phyloP scores from a whole-genome alignment of 192 early-diverging fungal genomes.

The Entophlyctis luteolus region DNA sequence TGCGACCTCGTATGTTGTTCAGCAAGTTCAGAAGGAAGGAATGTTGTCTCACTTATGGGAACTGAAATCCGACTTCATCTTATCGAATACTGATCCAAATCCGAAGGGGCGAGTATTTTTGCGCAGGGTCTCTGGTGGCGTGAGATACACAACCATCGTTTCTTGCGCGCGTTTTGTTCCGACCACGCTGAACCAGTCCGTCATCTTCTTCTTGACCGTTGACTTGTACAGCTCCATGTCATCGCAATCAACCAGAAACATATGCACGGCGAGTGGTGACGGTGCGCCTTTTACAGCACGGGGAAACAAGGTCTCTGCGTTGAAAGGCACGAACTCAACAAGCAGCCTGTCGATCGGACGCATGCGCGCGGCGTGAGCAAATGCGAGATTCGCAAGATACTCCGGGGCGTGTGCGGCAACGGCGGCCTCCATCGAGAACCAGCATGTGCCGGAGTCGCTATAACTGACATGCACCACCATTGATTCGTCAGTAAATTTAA shows the following conservation, averaged over 20 bases:
- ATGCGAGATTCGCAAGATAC: constrained; percentile 4
- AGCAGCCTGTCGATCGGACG: constrained; percentile 36
- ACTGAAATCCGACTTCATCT: constrained; percentile 78
- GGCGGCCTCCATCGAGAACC: constrained; percentile 34
- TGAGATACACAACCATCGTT: constrained; percentile 72
- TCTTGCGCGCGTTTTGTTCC: constrained; percentile 71
- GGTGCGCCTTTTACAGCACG: constrained; percentile 34
- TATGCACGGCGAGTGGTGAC: constrained; percentile 66
- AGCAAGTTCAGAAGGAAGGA: not conserved
- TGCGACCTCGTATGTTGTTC: not conserved
- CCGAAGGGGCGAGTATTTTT: constrained; percentile 21
- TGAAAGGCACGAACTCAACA: constrained; percentile 40
- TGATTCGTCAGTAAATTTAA: no score
- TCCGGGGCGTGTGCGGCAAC: constrained; percentile 33
- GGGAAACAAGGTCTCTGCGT: constrained; percentile 45
- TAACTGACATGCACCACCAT: no score
- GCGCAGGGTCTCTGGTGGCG: constrained; percentile 21
- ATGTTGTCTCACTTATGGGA: not conserved
- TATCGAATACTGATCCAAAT: constrained; percentile 64
- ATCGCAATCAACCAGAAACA: constrained; percentile 77
- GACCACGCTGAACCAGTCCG: constrained; percentile 73
- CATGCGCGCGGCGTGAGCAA: constrained; percentile 15
- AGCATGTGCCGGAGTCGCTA: constrained; percentile 13
- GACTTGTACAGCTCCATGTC: constrained; percentile 74
- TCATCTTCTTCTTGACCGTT: constrained; percentile 62